Conservation (phyloP, 805 yeast genomes). For the Saccharomyces paradoxus region DNA sequence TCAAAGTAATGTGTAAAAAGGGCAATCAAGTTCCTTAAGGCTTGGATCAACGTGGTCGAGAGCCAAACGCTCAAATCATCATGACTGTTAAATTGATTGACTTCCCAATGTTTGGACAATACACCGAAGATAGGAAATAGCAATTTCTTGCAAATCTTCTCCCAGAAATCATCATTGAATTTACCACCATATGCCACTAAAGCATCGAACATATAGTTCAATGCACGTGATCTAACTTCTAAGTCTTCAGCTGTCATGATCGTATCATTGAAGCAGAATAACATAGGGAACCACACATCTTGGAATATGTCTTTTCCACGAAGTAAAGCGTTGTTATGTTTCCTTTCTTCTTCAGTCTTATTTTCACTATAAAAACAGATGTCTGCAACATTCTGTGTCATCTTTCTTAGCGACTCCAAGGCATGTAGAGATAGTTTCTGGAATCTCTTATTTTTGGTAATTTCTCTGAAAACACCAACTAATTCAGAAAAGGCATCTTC, state of each 20-base stretch:
- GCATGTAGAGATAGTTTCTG: conserved; percentile 78
- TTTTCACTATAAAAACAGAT: conserved; percentile 26
- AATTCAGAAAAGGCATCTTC: conserved; percentile 56
- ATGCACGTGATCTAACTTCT: conserved; percentile 86
- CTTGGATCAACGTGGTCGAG: conserved; percentile 92
- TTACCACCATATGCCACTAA: conserved; percentile 70
- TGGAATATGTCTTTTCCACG: conserved; percentile 38
- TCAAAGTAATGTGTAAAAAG: conserved; percentile 78
- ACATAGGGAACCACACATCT: conserved; percentile 78
- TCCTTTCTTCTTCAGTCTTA: conserved; percentile 12
- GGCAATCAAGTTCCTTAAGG: conserved; percentile 78
- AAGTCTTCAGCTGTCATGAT: conserved; percentile 90
- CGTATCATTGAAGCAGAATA: conserved; percentile 76
- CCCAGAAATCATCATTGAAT: conserved; percentile 77
- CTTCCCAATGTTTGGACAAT: conserved; percentile 66
- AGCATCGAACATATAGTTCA: conserved; percentile 74
- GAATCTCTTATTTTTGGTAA: conserved; percentile 75
- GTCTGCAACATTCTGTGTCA: conserved; percentile 53
- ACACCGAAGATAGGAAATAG: conserved; percentile 87
- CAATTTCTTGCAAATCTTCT: conserved; percentile 62
- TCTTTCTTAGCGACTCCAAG: conserved; percentile 58
- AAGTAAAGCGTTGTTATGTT: conserved; percentile 15
- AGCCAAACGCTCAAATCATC: conserved; percentile 94
- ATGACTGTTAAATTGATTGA: conserved; percentile 54
- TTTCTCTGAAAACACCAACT: conserved; percentile 66